Evolutionary conservation across 2,329 filamentous ascomycete species (phyloP).

Genomic region (Aspergillus ibericus): DNA sequence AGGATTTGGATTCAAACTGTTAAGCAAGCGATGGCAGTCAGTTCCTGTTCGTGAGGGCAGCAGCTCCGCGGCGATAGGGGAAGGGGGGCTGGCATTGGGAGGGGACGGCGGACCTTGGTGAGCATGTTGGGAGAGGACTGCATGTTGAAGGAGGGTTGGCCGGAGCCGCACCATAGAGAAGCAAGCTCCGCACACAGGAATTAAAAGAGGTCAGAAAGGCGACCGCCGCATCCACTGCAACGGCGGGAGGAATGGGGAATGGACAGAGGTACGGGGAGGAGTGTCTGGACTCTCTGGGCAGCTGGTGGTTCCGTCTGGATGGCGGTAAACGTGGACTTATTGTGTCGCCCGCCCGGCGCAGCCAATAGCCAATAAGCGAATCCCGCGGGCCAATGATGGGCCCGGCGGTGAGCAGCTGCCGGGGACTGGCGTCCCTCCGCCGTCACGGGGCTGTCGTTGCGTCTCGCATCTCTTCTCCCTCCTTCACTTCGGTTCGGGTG

Average conservation of each 20-base stretch:
- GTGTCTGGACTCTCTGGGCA: slow-evolving; percentile 34
- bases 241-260: slow-evolving; percentile 24
- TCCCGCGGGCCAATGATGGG: slow-evolving; percentile 31
- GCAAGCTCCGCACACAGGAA: slow-evolving; percentile 37
- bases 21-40: slow-evolving; percentile 18
- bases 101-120: slow-evolving; percentile 44
- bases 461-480: not conserved
- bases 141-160: slow-evolving; percentile 44
- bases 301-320: slow-evolving; percentile 25
- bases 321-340: slow-evolving; percentile 41
- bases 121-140: slow-evolving; percentile 51
- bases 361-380: slow-evolving; percentile 32
- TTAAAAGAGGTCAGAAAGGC: slow-evolving; percentile 28
- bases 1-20: slow-evolving; percentile 67
- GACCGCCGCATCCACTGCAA: slow-evolving; percentile 37
- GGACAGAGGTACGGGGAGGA: slow-evolving; percentile 24
- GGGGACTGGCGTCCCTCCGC: not conserved
- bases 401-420: slow-evolving; percentile 31
- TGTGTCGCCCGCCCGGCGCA: slow-evolving; percentile 21
- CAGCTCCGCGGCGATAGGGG: slow-evolving; percentile 4
- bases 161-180: slow-evolving; percentile 45
- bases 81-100: slow-evolving; percentile 12
- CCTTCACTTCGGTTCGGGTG: not conserved
- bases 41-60: slow-evolving; percentile 17
- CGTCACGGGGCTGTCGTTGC: not conserved